phyloP scores from a whole-genome alignment of 257 asterid genomes.

The Solanum virginianum region DNA sequence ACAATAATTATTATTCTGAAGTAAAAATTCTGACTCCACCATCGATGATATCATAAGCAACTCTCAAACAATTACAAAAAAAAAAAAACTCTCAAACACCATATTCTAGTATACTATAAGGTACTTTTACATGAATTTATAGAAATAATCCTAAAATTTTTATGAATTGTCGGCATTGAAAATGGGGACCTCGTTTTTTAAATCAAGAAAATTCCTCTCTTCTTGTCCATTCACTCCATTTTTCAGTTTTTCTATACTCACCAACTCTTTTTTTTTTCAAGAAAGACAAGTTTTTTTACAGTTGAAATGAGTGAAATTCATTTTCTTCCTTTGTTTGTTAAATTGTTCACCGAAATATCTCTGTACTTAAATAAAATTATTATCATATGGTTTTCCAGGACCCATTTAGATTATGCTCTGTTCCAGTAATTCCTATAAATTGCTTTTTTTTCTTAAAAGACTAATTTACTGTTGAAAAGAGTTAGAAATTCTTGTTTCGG shows the following conservation, averaged over 20 bases:
- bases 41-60: neutral
- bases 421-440: slow-evolving; percentile 19
- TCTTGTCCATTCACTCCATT: neutral
- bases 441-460: neutral
- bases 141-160: neutral
- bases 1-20: too few species aligned
- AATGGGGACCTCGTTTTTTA: slow-evolving; percentile 19
- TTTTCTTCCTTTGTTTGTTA: neutral
- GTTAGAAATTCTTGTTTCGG: neutral
- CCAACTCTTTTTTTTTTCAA: too few species aligned
- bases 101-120: neutral
- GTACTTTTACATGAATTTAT: neutral
- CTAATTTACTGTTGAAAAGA: neutral
- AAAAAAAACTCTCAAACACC: neutral
- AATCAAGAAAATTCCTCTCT: neutral
- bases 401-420: slow-evolving; percentile 49
- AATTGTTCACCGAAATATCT: neutral
- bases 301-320: neutral
- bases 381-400: slow-evolving; percentile 39
- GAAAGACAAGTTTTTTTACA: neutral
- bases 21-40: neutral
- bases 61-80: neutral
- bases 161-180: slow-evolving; percentile 39
- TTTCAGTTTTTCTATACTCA: neutral
- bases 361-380: neutral